Evolutionary conservation across 352 stramenopile genomes (phyloP), one percentile per base, ranked within the genome.

Genomic region (Pythium sp.): DNA sequence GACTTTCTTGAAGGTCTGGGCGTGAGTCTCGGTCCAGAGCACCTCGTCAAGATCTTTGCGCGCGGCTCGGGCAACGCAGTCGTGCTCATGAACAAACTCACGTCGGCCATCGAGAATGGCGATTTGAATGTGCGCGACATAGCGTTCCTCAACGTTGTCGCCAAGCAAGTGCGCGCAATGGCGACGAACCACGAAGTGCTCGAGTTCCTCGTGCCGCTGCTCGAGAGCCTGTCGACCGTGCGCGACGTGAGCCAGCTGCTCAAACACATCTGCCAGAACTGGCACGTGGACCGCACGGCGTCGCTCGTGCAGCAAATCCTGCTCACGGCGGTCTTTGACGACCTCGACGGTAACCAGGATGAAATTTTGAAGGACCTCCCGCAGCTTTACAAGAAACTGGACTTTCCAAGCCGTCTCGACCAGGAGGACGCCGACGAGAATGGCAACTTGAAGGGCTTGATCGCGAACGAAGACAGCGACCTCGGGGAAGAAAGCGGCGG

Each of bases 1-100:
- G 88, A 95, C n/a, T 95, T 95, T 54, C 66, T 95, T 5, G 88
- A 95, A 74, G 88, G 88, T 5, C 73, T 95, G 30, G 76, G 76
- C 68, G 74, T 93, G 7, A 75, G 77, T 5, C 62, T 95, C 46
- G 73, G 72, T 2, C 68, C 78, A 4, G 69, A 78, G 28, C 79
- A 94, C 28, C 71, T 96, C 51, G 59, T 96, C n/a, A 64, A 70
- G 65, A 80, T 94, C 15, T 90, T 96, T 70, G 81, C 89, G 20
- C 67, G 70, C 12, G 86, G 88, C 2, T 96, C 88, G 0, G 81
- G 85, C 7, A 86, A 74, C 1, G 63, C 75, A 0, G 60, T 53
- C 12, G 84, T 93, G 15, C 63, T 94, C 14, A 82, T 91, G 62
- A 90, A 86, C 75, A 96, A 96, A 69, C 65, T 94, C 30, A 75